phyloP scores from a whole-genome alignment of 345 rosid species.

The Gossypium longicalyx region DNA sequence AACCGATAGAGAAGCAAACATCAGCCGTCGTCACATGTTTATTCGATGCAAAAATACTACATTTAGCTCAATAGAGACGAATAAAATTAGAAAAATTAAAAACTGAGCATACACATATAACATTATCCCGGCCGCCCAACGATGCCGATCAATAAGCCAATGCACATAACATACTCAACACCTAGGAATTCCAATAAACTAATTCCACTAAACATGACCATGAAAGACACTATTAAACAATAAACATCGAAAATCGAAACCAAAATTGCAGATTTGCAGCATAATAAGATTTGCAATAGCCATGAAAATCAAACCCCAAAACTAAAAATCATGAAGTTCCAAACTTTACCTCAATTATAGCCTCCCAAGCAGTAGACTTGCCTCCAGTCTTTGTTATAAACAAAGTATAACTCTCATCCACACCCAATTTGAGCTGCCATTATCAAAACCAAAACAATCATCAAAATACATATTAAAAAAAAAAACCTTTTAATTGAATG shows the following conservation, averaged over 20 bases:
- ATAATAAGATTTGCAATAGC: neutral
- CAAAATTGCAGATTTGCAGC: neutral
- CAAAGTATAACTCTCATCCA: conserved; percentile 40
- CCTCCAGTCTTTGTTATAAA: conserved; percentile 42
- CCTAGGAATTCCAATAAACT: neutral
- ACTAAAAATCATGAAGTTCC: neutral
- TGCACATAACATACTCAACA: neutral
- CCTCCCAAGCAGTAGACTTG: conserved; percentile 50
- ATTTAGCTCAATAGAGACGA: neutral
- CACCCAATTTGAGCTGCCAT: conserved; percentile 36
- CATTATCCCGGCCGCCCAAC: neutral
- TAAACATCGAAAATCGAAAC: neutral
- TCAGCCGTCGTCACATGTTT: neutral
- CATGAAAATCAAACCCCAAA: neutral
- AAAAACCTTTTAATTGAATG: neutral
- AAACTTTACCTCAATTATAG: conserved; percentile 62
- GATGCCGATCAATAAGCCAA: neutral
- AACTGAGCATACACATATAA: neutral
- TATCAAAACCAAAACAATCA: conserved; percentile 1
- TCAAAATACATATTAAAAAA: neutral
- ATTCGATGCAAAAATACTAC: conserved; percentile 26
- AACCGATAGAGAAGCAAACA: neutral
- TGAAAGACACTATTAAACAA: neutral
- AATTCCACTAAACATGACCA: neutral
- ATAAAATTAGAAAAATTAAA: neutral